These are phyloP conservation scores for Paraphaeosphaeria minitans DNA, from an alignment of 2,329 filamentous ascomycete species.

Conservation along the genomic window DNA sequence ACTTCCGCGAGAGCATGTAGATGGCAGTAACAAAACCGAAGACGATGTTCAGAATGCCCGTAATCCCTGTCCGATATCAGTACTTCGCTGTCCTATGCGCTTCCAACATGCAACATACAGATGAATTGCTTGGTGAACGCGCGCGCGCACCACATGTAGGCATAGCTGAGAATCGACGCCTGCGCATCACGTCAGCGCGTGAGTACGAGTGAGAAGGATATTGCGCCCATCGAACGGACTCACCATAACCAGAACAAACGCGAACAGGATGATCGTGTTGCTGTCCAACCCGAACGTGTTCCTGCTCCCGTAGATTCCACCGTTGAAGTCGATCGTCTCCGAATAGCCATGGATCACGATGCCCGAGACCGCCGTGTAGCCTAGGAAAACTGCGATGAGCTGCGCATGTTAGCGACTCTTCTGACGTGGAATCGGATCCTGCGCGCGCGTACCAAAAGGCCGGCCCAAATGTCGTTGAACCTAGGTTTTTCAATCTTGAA, in stretches of 20 bases:
- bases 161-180: conserved; percentile 74
- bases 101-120: conserved; percentile 52
- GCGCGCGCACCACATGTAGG: conserved; percentile 77
- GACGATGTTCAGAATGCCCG: conserved; percentile 68
- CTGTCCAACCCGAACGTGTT: conserved; percentile 75
- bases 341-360: conserved; percentile 75
- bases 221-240: background rate
- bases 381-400: conserved; percentile 72
- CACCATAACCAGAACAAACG: conserved; percentile 70
- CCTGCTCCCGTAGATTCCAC: conserved; percentile 72
- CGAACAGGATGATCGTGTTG: conserved; percentile 85
- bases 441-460: conserved; percentile 64
- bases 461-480: conserved; percentile 90
- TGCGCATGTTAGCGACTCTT: conserved; percentile 35
- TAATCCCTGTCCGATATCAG: conserved; percentile 59
- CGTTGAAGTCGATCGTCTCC: conserved; percentile 55
- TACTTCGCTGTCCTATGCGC: background rate
- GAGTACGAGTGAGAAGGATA: background rate
- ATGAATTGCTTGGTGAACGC: conserved; percentile 88
- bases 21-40: conserved; percentile 85
- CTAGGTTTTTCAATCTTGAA: conserved; percentile 86
- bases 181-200: background rate
- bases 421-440: background rate
- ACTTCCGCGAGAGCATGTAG: conserved; percentile 77
- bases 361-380: conserved; percentile 77